A percentile compares a stretch with the other conserved stretches of the same genome.
These are phyloP conservation scores for Xanthoceras sorbifolium DNA, from an alignment of 345 rosid species.

Conservation along the genomic window DNA sequence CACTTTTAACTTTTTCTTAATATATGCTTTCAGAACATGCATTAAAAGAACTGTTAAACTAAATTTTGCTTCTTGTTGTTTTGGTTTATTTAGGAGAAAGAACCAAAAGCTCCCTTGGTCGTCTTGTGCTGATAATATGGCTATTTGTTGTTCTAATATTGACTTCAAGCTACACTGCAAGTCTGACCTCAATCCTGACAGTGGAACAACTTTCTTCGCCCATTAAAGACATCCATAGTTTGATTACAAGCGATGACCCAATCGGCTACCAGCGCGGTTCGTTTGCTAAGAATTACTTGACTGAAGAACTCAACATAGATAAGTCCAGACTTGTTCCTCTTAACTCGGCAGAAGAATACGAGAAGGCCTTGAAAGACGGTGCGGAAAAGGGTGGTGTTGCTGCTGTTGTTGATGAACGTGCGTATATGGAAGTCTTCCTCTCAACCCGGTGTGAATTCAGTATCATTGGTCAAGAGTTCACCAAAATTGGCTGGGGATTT, in stretches of 20 bases:
- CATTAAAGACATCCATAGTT: slow-evolving; percentile 13
- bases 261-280: slow-evolving; percentile 25
- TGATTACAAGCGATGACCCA: slow-evolving; percentile 5
- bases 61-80: background rate
- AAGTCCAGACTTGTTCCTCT: slow-evolving; percentile 21
- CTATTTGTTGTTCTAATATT: slow-evolving; percentile 26
- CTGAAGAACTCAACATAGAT: slow-evolving; percentile 5
- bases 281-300: slow-evolving; percentile 15
- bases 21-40: too few species aligned
- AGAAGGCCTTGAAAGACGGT: slow-evolving; percentile 9
- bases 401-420: slow-evolving; percentile 24
- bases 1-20: too few species aligned
- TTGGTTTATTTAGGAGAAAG: slow-evolving; percentile 12
- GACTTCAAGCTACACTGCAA: slow-evolving; percentile 35
- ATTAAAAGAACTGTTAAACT: background rate
- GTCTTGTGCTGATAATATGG: slow-evolving; percentile 24
- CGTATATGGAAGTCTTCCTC: slow-evolving; percentile 24
- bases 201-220: slow-evolving; percentile 26
- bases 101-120: slow-evolving; percentile 7
- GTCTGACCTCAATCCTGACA: slow-evolving; percentile 26
- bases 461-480: slow-evolving; percentile 25
- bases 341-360: slow-evolving; percentile 12
- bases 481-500: slow-evolving; percentile 24
- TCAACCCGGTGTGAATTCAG: slow-evolving; percentile 14
- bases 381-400: slow-evolving; percentile 19